Evolutionary conservation across 208 protist genomes (phyloP).

Genomic region (Acanthamoeba healyi): DNA sequence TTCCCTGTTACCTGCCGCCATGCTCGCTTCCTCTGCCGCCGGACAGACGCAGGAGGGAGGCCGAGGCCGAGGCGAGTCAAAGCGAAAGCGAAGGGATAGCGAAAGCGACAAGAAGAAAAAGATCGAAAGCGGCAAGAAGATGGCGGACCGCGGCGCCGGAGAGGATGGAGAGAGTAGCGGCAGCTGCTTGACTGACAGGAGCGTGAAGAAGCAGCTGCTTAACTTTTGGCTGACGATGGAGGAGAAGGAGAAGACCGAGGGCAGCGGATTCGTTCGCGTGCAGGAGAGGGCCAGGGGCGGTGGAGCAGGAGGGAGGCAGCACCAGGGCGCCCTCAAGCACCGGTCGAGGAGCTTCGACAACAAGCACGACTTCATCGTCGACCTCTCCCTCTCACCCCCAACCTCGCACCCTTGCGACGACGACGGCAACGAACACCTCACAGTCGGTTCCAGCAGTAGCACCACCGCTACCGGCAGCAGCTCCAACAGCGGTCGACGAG

Average conservation of each 20-base stretch:
- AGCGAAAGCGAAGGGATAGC: slow-evolving; percentile 11
- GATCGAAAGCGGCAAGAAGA: not conserved
- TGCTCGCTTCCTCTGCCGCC: not conserved
- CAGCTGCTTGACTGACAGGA: not conserved
- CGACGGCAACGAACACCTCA: not conserved
- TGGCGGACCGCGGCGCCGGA: not conserved
- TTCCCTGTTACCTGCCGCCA: not conserved
- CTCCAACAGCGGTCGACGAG: not conserved
- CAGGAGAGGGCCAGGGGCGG: not conserved
- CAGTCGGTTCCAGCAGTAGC: not conserved
- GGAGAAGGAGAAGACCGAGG: slow-evolving; percentile 36
- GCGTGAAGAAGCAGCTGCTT: slow-evolving; percentile 40
- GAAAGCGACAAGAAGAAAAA: not conserved
- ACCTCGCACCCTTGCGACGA: not conserved
- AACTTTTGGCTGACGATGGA: slow-evolving; percentile 7
- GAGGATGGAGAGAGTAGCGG: not conserved
- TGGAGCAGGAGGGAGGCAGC: not conserved
- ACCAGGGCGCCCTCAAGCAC: not conserved
- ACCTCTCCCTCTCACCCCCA: not conserved
- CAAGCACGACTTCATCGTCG: not conserved
- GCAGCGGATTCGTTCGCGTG: slow-evolving; percentile 3
- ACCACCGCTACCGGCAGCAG: not conserved
- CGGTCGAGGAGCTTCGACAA: slow-evolving; percentile 29
- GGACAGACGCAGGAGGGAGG: not conserved
- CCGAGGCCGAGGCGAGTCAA: not conserved